phyloP scores from a whole-genome alignment of 2,329 filamentous ascomycete species.

The Stylonectria norvegica region DNA sequence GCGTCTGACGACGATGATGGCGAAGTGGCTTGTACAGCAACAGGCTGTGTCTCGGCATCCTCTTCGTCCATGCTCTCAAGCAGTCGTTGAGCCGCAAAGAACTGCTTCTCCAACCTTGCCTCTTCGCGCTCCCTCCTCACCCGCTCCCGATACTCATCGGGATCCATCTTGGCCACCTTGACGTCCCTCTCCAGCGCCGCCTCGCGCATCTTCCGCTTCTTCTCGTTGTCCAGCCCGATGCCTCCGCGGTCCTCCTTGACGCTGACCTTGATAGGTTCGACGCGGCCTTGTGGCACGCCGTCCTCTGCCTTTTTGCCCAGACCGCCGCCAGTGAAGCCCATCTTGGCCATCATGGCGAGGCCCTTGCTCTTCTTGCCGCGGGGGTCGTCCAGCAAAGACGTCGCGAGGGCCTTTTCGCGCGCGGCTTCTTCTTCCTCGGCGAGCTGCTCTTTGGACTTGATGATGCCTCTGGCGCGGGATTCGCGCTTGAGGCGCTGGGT shows the following conservation, averaged over 20 bases:
- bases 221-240: slow-evolving; percentile 78
- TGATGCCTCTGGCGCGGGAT: slow-evolving; percentile 62
- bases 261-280: slow-evolving; percentile 72
- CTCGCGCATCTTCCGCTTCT: slow-evolving; percentile 72
- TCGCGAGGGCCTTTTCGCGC: slow-evolving; percentile 73
- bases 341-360: slow-evolving; percentile 92
- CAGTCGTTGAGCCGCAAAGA: slow-evolving; percentile 77
- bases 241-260: slow-evolving; percentile 79
- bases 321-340: slow-evolving; percentile 80
- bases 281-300: slow-evolving; percentile 30
- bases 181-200: slow-evolving; percentile 52
- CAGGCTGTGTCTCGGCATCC: slow-evolving; percentile 16
- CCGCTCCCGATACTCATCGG: slow-evolving; percentile 70
- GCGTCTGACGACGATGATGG: slow-evolving; percentile 4
- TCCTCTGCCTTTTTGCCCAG: slow-evolving; percentile 61
- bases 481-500: slow-evolving; percentile 54
- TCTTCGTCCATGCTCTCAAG: slow-evolving; percentile 72
- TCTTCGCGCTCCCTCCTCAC: slow-evolving; percentile 68
- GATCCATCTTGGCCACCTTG: slow-evolving; percentile 62
- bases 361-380: slow-evolving; percentile 71
- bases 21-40: slow-evolving; percentile 14
- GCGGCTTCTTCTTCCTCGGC: slow-evolving; percentile 68
- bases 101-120: slow-evolving; percentile 63
- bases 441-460: slow-evolving; percentile 79
- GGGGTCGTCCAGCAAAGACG: slow-evolving; percentile 62